Conservation (phyloP, 2,329 filamentous ascomycete species). For the Cladophialophora psammophila region DNA sequence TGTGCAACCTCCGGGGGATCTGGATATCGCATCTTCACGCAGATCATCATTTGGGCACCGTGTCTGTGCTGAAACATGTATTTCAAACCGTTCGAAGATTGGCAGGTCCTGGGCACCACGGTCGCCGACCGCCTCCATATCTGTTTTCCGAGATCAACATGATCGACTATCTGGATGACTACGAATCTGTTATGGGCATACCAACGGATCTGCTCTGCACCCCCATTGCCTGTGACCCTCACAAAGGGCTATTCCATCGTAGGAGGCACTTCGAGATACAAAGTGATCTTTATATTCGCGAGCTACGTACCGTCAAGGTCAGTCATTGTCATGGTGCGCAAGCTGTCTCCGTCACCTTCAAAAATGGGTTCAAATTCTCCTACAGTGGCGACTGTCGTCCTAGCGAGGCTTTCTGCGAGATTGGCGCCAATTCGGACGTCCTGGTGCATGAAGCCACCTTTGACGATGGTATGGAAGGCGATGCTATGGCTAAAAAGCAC, state of each 20-base stretch:
- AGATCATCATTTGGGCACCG: constrained; percentile 89
- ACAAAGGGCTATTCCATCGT: constrained; percentile 28
- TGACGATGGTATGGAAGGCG: constrained; percentile 78
- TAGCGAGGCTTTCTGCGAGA: constrained; percentile 69
- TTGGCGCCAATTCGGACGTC: constrained; percentile 78
- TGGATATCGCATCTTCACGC: constrained; percentile 97
- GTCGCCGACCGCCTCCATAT: constrained; percentile 44
- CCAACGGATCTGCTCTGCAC: constrained; percentile 54
- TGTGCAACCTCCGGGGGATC: constrained; percentile 80
- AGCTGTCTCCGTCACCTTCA: constrained; percentile 79
- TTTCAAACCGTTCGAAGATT: constrained; percentile 17
- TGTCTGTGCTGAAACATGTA: constrained; percentile 67
- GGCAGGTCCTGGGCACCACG: constrained; percentile 4
- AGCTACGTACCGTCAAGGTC: constrained; percentile 73
- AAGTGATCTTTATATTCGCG: constrained; percentile 29
- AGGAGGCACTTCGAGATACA: constrained; percentile 32
- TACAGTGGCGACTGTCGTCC: constrained; percentile 96
- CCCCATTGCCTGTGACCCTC: constrained; percentile 50
- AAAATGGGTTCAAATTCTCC: constrained; percentile 81
- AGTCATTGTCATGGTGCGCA: constrained; percentile 80
- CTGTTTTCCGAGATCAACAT: constrained; percentile 76
- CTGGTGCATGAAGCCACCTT: constrained; percentile 97
- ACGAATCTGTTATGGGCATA: constrained; percentile 64
- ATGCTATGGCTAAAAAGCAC: constrained; percentile 88
- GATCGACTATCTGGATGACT: constrained; percentile 79